Evolutionary conservation across 495 filamentous ascomycete genomes (phyloP).

Genomic region (Cetradonia linearis): DNA sequence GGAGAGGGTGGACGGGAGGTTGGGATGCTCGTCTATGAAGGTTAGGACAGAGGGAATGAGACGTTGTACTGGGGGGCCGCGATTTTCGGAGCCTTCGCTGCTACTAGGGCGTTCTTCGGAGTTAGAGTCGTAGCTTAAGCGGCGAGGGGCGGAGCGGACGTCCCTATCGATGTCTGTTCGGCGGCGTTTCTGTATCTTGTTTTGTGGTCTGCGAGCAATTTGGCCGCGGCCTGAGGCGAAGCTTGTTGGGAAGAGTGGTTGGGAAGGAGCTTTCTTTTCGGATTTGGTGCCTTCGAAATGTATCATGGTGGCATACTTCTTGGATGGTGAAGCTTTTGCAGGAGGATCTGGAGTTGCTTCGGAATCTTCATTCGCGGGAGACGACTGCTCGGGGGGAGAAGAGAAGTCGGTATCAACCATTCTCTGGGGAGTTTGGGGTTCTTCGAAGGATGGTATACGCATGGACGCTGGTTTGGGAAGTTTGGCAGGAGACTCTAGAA

Average conservation of each 20-base stretch:
- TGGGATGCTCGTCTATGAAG: slow-evolving; percentile 66
- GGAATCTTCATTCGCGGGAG: slow-evolving; percentile 60
- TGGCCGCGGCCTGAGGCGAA: slow-evolving; percentile 49
- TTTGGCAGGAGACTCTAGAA: slow-evolving; percentile 6
- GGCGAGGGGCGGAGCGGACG: slow-evolving; percentile 30
- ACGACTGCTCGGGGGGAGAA: slow-evolving; percentile 69
- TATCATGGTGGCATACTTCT: slow-evolving; percentile 30
- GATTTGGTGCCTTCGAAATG: slow-evolving; percentile 35
- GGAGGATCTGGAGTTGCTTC: slow-evolving; percentile 59
- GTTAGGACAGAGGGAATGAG: slow-evolving; percentile 29
- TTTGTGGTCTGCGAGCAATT: slow-evolving; percentile 41
- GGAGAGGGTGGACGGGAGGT: slow-evolving; percentile 76
- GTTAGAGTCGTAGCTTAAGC: slow-evolving; percentile 54
- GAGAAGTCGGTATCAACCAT: slow-evolving; percentile 56
- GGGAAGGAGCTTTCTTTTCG: slow-evolving; percentile 38
- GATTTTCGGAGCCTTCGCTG: slow-evolving; percentile 24
- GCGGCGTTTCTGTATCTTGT: slow-evolving; percentile 46
- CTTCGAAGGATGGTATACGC: slow-evolving; percentile 53
- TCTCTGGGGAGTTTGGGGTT: slow-evolving; percentile 74
- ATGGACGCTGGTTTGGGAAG: neutral
- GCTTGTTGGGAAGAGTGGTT: slow-evolving; percentile 37
- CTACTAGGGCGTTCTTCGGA: slow-evolving; percentile 31
- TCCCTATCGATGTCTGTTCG: slow-evolving; percentile 39
- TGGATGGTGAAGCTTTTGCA: slow-evolving; percentile 34
- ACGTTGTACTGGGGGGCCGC: slow-evolving; percentile 12